Evolutionary conservation across 2,329 filamentous ascomycete genomes (phyloP), one percentile per base, ranked within the genome.

Genomic region (Dendrostoma leiphaemia): DNA sequence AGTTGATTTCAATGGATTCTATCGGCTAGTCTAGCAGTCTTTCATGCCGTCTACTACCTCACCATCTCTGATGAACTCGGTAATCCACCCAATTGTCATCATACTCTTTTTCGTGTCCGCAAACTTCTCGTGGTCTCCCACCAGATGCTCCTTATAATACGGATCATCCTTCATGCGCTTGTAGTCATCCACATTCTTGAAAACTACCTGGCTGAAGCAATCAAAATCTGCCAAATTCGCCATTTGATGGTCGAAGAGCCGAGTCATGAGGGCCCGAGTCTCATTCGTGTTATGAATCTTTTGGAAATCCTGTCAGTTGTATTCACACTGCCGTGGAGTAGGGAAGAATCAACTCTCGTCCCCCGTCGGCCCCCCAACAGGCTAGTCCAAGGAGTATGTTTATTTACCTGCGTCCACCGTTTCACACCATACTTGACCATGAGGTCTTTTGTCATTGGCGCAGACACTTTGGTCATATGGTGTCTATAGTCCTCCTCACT

Each of bases 361-460:
- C n/a, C n/a, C n/a, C n/a, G n/a, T n/a, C n/a, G n/a, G n/a, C n/a
- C n/a, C n/a, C n/a, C n/a, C n/a, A n/a, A n/a, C n/a, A n/a, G n/a
- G n/a, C n/a, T n/a, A n/a, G n/a, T n/a, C n/a, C n/a, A n/a, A n/a
- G n/a, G n/a, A n/a, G n/a, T n/a, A n/a, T n/a, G n/a, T n/a, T n/a
- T n/a, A n/a, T n/a, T n/a, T n/a, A n/a, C n/a, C n/a, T n/a, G n/a
- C n/a, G 74, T 78, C 74, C 74, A 80, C 49, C 74, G 58, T 54
- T 69, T 70, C 9, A 80, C 63, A 0, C 75, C 75, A 53, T 79
- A 78, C 55, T 78, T 76, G 1, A 70, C 73, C 75, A 80, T 77
- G 2, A 80, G 65, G 13, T 67, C 72, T 49, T 74, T 72, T 3
- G 72, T 74, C 66, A 80, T 64, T 0, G 76, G 75, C 0, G 74